phyloP scores from a whole-genome alignment of 139 green algal species.

The Monoraphidium neglectum region DNA sequence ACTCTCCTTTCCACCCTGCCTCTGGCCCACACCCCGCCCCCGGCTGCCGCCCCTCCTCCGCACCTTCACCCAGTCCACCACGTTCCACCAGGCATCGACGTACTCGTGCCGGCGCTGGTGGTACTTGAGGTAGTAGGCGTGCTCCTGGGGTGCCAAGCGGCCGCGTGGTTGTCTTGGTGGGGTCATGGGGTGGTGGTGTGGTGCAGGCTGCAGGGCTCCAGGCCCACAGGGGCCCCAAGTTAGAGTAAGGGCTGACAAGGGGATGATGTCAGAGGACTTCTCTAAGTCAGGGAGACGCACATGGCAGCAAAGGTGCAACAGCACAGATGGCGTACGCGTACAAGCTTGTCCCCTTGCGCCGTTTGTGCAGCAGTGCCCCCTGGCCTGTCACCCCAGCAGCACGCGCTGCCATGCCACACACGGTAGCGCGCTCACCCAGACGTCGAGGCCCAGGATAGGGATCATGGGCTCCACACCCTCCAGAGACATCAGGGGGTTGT shows the following conservation, averaged over 20 bases:
- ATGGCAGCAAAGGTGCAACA: too few relatives aligned
- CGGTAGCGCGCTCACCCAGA: conserved; percentile 49
- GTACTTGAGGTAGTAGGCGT: conserved; percentile 80
- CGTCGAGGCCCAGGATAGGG: conserved; percentile 74
- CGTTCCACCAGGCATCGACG: conserved; percentile 78
- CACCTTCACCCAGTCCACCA: conserved; percentile 72
- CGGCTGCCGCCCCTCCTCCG: too few relatives aligned
- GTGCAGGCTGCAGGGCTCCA: too few relatives aligned
- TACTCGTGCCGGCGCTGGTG: conserved; percentile 81
- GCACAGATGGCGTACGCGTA: too few relatives aligned
- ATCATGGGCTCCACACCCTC: conserved; percentile 63
- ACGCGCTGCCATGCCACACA: too few relatives aligned
- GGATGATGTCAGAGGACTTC: not conserved
- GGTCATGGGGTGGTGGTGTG: not conserved
- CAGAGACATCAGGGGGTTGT: conserved; percentile 66
- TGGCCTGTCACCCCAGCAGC: not conserved
- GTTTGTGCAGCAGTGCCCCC: too few relatives aligned
- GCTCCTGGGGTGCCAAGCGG: conserved; percentile 34
- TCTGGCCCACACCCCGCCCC: too few relatives aligned
- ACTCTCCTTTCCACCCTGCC: too few relatives aligned
- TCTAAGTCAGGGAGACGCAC: not conserved
- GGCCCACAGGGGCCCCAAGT: too few relatives aligned
- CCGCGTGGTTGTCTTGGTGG: not conserved
- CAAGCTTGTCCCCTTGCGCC: too few relatives aligned
- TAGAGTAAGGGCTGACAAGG: not conserved